These are phyloP conservation scores for Clarireedia sp. DNA, from an alignment of 2,329 filamentous ascomycete species.

Conservation along the genomic window DNA sequence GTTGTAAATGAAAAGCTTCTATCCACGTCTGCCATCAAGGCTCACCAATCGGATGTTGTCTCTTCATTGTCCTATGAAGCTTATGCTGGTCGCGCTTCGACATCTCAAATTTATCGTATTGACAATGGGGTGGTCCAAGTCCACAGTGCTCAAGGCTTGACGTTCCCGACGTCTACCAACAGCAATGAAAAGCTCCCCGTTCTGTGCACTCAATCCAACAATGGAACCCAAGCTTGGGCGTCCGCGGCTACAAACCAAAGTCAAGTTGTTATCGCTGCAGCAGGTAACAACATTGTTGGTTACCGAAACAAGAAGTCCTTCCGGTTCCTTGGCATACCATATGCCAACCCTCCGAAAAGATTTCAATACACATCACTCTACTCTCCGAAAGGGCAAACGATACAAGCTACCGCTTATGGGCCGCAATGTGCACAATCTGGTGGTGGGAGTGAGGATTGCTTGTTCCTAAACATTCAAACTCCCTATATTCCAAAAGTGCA, in stretches of 20 bases:
- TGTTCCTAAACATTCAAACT: slow-evolving; percentile 34
- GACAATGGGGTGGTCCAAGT: slow-evolving; percentile 33
- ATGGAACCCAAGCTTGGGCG: slow-evolving; percentile 28
- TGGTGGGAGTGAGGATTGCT: slow-evolving; percentile 25
- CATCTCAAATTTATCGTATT: slow-evolving; percentile 36
- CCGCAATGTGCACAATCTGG: slow-evolving; percentile 27
- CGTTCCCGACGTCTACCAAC: slow-evolving; percentile 27
- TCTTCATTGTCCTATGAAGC: slow-evolving; percentile 38
- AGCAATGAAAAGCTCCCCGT: slow-evolving; percentile 34
- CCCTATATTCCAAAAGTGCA: slow-evolving; percentile 22
- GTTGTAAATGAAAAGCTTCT: slow-evolving; percentile 41
- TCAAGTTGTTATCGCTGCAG: slow-evolving; percentile 33
- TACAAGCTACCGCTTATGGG: slow-evolving; percentile 38
- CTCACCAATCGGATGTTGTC: slow-evolving; percentile 38
- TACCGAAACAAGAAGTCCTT: slow-evolving; percentile 46
- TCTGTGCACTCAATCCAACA: slow-evolving; percentile 42
- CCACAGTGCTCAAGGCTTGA: slow-evolving; percentile 28
- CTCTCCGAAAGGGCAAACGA: slow-evolving; percentile 35
- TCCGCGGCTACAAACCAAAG: slow-evolving; percentile 31
- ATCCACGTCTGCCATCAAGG: slow-evolving; percentile 33
- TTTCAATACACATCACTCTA: slow-evolving; percentile 37
- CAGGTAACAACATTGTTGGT: slow-evolving; percentile 40
- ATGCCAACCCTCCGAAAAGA: slow-evolving; percentile 19
- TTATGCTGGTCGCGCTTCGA: slow-evolving; percentile 32
- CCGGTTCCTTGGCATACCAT: slow-evolving; percentile 29